These are phyloP conservation scores for Retiboletus fuscus DNA, from an alignment of 1,284 basidiomycete genomes.

Conservation along the genomic window DNA sequence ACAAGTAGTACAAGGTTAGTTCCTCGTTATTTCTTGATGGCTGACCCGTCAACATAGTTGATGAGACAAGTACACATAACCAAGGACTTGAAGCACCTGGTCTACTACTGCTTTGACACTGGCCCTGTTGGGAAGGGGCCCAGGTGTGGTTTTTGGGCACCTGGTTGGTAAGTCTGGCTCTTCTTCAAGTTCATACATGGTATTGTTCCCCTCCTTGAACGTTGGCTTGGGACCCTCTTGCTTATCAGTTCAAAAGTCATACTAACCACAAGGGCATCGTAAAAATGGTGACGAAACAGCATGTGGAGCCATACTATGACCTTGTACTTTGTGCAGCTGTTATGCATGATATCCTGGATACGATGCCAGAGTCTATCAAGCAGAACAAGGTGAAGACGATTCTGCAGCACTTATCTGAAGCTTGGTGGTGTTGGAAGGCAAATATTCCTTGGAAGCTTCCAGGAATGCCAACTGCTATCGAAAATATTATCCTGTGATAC, in stretches of 20 bases:
- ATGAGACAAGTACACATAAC: constrained; percentile 99
- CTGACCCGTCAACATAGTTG: constrained; percentile 60
- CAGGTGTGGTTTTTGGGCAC: constrained; percentile 99
- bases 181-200: constrained; percentile 99
- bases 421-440: constrained; percentile 99
- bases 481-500: constrained; percentile 99
- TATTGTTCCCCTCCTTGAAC: constrained; percentile 95
- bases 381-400: constrained; percentile 99
- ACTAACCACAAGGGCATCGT: constrained; percentile 97
- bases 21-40: neutral
- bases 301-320: constrained; percentile 98
- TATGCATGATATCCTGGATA: constrained; percentile 99
- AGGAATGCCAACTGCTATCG: constrained; percentile 97
- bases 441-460: constrained; percentile 99
- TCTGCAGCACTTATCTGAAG: constrained; percentile 96
- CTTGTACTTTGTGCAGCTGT: constrained; percentile 97
- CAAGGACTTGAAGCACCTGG: constrained; percentile 98
- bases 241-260: constrained; percentile 97
- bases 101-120: constrained; percentile 99
- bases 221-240: constrained; percentile 97
- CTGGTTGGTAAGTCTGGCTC: constrained; percentile 99
- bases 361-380: constrained; percentile 99
- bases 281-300: constrained; percentile 98
- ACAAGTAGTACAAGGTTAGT: constrained; percentile 96
- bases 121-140: constrained; percentile 99